Evolutionary conservation across 768 basidiomycete genomes (phyloP).

Genomic region (Leccinum subtestaceum): DNA sequence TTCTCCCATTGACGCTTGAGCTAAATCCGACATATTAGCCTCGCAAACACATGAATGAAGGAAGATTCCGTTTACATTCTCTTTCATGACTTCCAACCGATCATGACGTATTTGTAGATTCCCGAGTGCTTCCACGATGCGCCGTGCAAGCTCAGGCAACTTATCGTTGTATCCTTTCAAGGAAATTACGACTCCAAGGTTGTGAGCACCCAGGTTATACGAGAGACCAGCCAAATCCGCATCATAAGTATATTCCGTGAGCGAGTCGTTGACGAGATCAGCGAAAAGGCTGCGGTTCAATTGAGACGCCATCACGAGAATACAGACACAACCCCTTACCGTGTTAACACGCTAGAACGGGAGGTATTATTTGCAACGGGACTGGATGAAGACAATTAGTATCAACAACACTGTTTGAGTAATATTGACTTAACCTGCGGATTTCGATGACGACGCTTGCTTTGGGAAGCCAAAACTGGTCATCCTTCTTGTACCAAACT

Average conservation of each 20-base stretch:
- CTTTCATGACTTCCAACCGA: conserved; percentile 77
- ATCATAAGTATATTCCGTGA: conserved; percentile 89
- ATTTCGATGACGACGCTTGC: conserved; percentile 75
- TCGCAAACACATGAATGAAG: not conserved
- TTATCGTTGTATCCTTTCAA: conserved; percentile 93
- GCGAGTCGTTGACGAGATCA: conserved; percentile 83
- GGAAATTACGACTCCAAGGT: conserved; percentile 63
- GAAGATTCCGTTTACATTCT: conserved; percentile 54
- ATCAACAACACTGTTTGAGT: not conserved
- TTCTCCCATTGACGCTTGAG: conserved; percentile 79
- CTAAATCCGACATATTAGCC: conserved; percentile 36
- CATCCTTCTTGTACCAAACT: conserved; percentile 97
- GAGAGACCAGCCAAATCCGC: conserved; percentile 87
- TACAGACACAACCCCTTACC: conserved; percentile 38
- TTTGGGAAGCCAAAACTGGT: conserved; percentile 93
- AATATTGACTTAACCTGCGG: conserved; percentile 50
- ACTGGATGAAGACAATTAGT: conserved; percentile 33
- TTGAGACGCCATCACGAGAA: not conserved
- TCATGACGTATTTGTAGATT: conserved; percentile 62
- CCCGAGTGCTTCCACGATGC: conserved; percentile 69
- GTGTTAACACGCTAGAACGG: conserved; percentile 68
- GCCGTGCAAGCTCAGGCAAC: conserved; percentile 65
- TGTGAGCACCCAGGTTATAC: conserved; percentile 63
- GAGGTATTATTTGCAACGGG: conserved; percentile 61
- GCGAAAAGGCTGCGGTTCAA: conserved; percentile 58